Evolutionary conservation across 192 early-diverging fungal genomes (phyloP).

Genomic region (Mortierella claussenii): DNA sequence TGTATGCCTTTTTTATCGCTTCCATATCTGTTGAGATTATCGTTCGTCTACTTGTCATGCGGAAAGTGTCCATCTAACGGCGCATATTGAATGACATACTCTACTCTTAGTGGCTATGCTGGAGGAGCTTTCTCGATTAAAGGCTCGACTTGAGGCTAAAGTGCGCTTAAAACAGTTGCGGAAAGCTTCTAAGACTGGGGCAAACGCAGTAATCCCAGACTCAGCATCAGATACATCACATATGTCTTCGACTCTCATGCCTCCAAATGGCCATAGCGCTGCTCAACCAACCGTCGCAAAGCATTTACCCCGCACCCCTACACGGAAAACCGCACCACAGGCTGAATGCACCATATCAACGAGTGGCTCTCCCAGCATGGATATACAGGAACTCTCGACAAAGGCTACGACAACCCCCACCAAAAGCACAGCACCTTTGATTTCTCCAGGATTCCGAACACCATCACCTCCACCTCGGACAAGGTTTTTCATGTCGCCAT

Average conservation of each 20-base stretch:
- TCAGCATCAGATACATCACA: not conserved
- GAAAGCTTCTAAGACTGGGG: not conserved
- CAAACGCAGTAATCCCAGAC: not conserved
- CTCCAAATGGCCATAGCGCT: no score
- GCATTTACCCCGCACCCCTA: no score
- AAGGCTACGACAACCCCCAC: conserved; percentile 21
- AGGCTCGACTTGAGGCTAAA: conserved; percentile 28
- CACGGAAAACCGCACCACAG: no score
- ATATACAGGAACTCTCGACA: no score
- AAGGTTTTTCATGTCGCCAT: conserved; percentile 32
- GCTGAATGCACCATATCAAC: no score
- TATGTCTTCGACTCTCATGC: not conserved
- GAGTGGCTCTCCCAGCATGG: no score
- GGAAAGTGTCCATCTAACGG: no score
- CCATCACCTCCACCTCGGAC: conserved; percentile 44
- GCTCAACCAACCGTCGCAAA: no score
- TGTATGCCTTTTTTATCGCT: conserved; percentile 1
- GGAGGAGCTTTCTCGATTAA: conserved; percentile 26
- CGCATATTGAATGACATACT: not conserved
- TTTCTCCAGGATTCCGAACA: conserved; percentile 37
- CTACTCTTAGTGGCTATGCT: conserved; percentile 17
- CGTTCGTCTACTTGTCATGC: no score
- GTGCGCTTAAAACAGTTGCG: conserved; percentile 12
- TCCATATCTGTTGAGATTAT: not conserved
- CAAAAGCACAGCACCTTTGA: conserved; percentile 12